Percentiles rank a stretch among this genome's conserved stretches.
Evolutionary conservation across 208 protist genomes (phyloP).

Genomic region (Acanthamoeba royreba): DNA sequence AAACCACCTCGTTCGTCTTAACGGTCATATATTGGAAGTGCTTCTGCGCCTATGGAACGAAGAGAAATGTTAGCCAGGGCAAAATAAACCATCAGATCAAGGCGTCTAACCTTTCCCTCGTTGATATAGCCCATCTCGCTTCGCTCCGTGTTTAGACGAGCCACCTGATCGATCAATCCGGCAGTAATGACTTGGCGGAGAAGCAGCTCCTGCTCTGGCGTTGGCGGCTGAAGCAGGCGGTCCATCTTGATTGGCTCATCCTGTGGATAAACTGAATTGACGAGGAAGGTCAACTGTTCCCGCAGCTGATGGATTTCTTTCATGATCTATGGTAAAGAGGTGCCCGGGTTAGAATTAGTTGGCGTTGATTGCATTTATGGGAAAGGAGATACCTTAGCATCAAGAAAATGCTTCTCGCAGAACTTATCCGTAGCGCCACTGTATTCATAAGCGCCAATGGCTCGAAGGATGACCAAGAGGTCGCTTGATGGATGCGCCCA

Average conservation of each 20-base stretch:
- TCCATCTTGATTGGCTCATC: background rate
- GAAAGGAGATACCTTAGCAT: background rate
- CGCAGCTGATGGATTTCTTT: conserved; percentile 43
- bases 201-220: conserved; percentile 15
- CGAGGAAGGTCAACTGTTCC: conserved; percentile 15
- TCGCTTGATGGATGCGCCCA: conserved; percentile 36
- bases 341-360: too few species aligned
- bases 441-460: conserved; percentile 46
- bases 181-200: conserved; percentile 41
- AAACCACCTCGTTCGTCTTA: conserved; percentile 17
- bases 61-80: background rate
- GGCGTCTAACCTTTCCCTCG: background rate
- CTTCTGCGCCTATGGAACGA: background rate
- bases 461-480: background rate
- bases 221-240: background rate
- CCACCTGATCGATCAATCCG: conserved; percentile 19
- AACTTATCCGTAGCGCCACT: background rate
- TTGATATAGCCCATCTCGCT: conserved; percentile 5
- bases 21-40: background rate
- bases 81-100: background rate
- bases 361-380: too few species aligned
- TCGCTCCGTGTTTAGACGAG: background rate
- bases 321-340: conserved; percentile 28
- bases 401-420: conserved; percentile 35
- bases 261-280: background rate